These are phyloP conservation scores for Acanthamoeba lenticulata DNA, from an alignment of 208 protist species.

Conservation along the genomic window DNA sequence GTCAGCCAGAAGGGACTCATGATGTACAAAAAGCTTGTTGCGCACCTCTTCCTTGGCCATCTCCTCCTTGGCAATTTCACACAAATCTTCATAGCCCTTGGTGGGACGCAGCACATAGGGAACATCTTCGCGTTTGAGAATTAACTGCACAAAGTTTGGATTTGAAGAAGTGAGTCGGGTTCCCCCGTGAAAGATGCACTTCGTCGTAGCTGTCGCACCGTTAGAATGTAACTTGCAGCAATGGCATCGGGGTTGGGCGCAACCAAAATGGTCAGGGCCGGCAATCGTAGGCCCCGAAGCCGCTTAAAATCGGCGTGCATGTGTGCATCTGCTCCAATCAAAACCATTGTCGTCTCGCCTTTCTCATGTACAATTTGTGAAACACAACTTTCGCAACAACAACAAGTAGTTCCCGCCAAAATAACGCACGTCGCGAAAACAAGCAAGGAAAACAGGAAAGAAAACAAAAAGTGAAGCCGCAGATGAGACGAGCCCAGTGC, in stretches of 20 bases:
- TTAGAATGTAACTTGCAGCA: background rate
- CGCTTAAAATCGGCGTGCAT: background rate
- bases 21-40: background rate
- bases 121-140: conserved; percentile 15
- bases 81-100: conserved; percentile 37
- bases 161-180: background rate
- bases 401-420: background rate
- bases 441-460: too few relatives aligned
- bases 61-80: background rate
- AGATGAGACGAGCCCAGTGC: too few relatives aligned
- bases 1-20: background rate
- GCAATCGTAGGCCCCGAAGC: background rate
- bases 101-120: conserved; percentile 26
- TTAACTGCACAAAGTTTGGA: background rate
- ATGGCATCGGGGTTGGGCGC: background rate
- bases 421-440: too few relatives aligned
- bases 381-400: background rate
- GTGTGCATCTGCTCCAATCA: background rate
- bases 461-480: too few relatives aligned
- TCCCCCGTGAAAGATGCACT: background rate
- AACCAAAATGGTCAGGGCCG: background rate
- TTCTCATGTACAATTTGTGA: background rate
- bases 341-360: background rate
- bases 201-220: background rate
- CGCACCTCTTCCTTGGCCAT: conserved; percentile 32